Evolutionary conservation across 2,329 filamentous ascomycete species (phyloP), one percentile per base, ranked within the genome.

Genomic region (Apiospora koreana): DNA sequence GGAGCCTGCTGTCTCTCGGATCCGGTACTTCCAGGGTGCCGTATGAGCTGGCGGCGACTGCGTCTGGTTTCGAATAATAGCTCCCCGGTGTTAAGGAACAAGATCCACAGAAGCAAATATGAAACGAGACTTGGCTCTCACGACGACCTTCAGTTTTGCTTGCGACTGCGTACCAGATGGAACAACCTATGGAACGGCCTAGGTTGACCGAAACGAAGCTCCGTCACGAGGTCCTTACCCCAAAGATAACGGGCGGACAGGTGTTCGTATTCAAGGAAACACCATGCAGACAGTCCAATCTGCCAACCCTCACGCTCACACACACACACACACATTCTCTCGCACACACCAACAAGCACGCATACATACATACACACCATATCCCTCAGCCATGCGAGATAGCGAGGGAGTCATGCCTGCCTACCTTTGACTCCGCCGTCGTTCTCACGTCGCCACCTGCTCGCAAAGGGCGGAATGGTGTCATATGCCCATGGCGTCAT

Each of bases 11-110:
- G 31, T 62, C 54, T 62, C 31, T 38, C 54, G 28, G 54, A 38
- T 62, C 54, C 38, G 31, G 54, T 62, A 2, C 31, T 62, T 38
- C 54, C 54, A n/a, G 14, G 38, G 54, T 62, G 54, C 54, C 54
- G 54, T 14, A 8, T 62, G 54, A 3, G 54, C 54, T 62, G 54
- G 54, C 54, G 54, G 54, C 54, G 54, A 62, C 54, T 38, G 54
- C 54, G 54, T 62, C 54, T 62, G 31, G 54, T 62, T 62, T 62
- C 54, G 9, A 62, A 62, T 62, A 62, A 62, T 62, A 62, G 54
- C 21, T 62, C 31, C 43, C 54, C 54, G 54, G 54, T 62, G 18
- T 18, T 62, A 38, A 62, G 54, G 31, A 62, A n/a, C 31, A 16
- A 38, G 54, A 62, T 62, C 54, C 54, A 38, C 54, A 21, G 41